A percentile compares a stretch with the other conserved stretches of the same genome.
These are phyloP conservation scores for Russula compacta DNA, from an alignment of 768 basidiomycete genomes.

Conservation along the genomic window DNA sequence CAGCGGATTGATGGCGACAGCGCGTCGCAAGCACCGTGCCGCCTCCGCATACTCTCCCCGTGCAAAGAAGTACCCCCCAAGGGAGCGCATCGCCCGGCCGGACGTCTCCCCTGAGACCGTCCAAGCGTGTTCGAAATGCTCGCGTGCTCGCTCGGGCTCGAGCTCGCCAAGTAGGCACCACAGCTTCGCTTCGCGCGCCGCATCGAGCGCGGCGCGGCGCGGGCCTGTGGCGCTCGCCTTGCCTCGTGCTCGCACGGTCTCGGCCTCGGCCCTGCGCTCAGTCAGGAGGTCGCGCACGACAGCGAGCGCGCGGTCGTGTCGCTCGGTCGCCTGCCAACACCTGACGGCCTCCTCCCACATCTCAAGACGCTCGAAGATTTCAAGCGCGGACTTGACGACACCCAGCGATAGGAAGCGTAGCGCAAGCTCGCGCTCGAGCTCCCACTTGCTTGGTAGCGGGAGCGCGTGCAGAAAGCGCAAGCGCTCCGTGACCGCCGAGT, in stretches of 20 bases:
- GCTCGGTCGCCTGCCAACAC: conserved; percentile 79
- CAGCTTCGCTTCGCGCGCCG: conserved; percentile 75
- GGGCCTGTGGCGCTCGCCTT: conserved; percentile 36
- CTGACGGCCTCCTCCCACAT: conserved; percentile 98
- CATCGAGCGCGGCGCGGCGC: conserved; percentile 43
- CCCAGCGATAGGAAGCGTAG: conserved; percentile 75
- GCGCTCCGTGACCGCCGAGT: conserved; percentile 65
- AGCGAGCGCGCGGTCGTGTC: conserved; percentile 63
- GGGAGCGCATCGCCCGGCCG: conserved; percentile 82
- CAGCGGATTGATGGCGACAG: conserved; percentile 84
- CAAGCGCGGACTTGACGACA: conserved; percentile 81
- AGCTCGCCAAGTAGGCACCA: conserved; percentile 96
- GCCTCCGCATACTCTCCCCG: conserved; percentile 54
- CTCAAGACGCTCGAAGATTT: conserved; percentile 88
- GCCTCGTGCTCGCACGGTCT: conserved; percentile 52
- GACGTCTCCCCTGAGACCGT: conserved; percentile 68
- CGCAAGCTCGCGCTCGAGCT: conserved; percentile 86
- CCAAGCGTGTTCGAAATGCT: conserved; percentile 84
- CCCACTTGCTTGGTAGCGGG: conserved; percentile 85
- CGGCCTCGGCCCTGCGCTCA: conserved; percentile 77
- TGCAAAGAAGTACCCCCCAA: conserved; percentile 79
- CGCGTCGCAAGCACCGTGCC: conserved; percentile 55
- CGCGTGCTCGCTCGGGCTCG: conserved; percentile 56
- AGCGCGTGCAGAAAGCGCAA: conserved; percentile 74
- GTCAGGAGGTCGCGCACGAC: conserved; percentile 82